Evolutionary conservation across 306 rosid species (phyloP), one percentile per base, ranked within the genome.

Genomic region (Cucurbita ficifolia): DNA sequence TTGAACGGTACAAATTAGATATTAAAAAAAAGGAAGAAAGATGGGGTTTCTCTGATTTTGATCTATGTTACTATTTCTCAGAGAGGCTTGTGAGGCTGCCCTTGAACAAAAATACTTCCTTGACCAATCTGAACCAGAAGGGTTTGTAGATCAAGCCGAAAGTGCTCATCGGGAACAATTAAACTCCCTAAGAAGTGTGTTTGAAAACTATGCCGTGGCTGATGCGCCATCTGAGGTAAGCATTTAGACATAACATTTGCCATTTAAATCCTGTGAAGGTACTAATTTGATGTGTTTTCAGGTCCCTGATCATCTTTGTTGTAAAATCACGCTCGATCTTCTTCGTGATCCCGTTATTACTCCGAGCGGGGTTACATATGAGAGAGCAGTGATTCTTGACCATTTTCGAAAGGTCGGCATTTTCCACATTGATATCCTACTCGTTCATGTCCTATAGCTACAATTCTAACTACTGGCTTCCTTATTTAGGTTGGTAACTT

Each of bases 261-360:
- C 24, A 49, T 29, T 2, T 24, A 40, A n/a, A 63, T 9, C 74
- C 13, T 24, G 8, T 69, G 74, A 42, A 49, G 24, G 53, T 46
- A 9, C 57, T 49, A 16, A 48, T 70, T 49, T 49, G 24, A 40
- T 56, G 46, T 56, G 40, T 56, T 64, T 50, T 36, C 75, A 95
- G 99, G 96, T 95, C 79, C 99, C 97, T 0, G 99, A 91, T 81
- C 76, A 89, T 67, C 81, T 95, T 3, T 95, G 97, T 84, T 95
- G 99, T 76, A 89, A 81, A 84, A 95, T 95, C 52, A 86, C 91
- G 0, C 96, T 95, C 0, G 99, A 95, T 18, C 78, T 91, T 74
- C 90, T 89, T 67, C 99, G 87, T 8, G 99, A 95, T 83, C 99
- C 99, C 1, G 99, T 95, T 73, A 95, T 91, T 77, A 87, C 91